A percentile compares a stretch with the other conserved stretches of the same genome.
phyloP scores from a whole-genome alignment of 108 stramenopile genomes.

The Discostella pseudostelligera region DNA sequence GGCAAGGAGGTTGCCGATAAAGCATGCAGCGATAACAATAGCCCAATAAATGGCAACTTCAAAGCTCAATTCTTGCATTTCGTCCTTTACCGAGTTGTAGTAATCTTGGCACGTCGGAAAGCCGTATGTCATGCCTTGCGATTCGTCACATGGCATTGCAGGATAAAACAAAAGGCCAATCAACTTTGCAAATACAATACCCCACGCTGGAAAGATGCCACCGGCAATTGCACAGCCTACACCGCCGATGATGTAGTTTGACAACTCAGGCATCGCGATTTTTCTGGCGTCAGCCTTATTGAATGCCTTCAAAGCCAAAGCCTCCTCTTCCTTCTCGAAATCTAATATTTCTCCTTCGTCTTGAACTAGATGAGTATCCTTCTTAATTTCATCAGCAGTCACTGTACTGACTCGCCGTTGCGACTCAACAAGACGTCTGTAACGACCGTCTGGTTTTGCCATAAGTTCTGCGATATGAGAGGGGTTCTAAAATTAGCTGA shows the following conservation, averaged over 20 bases:
- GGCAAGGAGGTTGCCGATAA: conserved; percentile 60
- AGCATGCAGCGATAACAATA: conserved; percentile 39
- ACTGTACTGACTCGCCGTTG: conserved; percentile 35
- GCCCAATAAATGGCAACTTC: conserved; percentile 48
- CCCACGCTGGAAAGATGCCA: conserved; percentile 72
- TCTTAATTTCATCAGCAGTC: conserved; percentile 20
- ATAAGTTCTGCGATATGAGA: conserved; percentile 35
- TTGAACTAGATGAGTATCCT: conserved; percentile 10
- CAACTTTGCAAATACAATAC: conserved; percentile 59
- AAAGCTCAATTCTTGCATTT: conserved; percentile 56
- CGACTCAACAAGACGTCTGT: conserved; percentile 51
- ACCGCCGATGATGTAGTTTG: conserved; percentile 40
- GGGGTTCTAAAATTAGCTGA: too few species aligned
- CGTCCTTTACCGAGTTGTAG: conserved; percentile 47
- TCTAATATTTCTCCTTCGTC: conserved; percentile 40
- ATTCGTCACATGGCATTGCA: conserved; percentile 49
- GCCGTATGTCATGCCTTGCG: conserved; percentile 11
- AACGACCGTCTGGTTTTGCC: conserved; percentile 53
- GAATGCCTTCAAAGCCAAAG: conserved; percentile 47
- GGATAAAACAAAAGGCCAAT: conserved; percentile 66
- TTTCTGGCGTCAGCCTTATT: conserved; percentile 36
- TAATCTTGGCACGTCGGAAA: conserved; percentile 55
- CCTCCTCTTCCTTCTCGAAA: conserved; percentile 42
- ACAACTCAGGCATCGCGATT: conserved; percentile 46
- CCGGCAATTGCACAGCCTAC: conserved; percentile 74